Evolutionary conservation across 2,329 filamentous ascomycete genomes (phyloP).

Genomic region (Akanthomyces dipterigenus): DNA sequence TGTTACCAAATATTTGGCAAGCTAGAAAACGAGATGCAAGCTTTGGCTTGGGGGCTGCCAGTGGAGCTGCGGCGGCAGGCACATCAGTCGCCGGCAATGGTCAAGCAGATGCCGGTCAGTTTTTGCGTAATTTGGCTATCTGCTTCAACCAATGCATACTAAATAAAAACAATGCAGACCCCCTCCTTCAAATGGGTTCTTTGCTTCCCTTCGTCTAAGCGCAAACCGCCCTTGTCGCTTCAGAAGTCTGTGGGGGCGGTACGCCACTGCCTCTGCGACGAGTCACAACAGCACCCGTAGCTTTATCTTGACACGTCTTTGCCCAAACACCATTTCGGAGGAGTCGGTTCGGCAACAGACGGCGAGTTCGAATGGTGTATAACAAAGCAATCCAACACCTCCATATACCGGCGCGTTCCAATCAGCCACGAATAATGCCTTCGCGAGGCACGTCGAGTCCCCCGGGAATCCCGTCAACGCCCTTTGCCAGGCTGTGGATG

Average conservation of each 20-base stretch:
- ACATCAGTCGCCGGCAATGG: not conserved
- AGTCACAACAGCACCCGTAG: not conserved
- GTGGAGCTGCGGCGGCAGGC: not conserved
- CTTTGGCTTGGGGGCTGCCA: not conserved
- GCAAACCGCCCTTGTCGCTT: not conserved
- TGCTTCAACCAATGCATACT: not conserved
- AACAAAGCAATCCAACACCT: not conserved
- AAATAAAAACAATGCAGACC: not conserved
- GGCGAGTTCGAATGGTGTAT: not conserved
- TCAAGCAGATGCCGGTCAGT: not conserved
- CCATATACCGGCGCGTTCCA: not conserved
- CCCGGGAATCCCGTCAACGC: conserved; percentile 19
- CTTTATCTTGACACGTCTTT: not conserved
- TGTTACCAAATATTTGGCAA: not conserved
- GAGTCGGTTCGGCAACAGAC: not conserved
- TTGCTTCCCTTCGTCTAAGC: not conserved
- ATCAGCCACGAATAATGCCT: conserved; percentile 18
- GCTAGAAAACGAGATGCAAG: not conserved
- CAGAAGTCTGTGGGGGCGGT: not conserved
- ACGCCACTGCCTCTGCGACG: not conserved
- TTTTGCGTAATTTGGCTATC: not conserved
- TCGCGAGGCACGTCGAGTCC: conserved; percentile 16
- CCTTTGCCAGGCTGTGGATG: conserved; percentile 40
- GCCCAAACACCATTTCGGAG: not conserved
- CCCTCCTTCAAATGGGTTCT: not conserved